Percentiles rank a stretch among this genome's conserved stretches.
These are phyloP conservation scores for Colletotrichum scovillei DNA, from an alignment of 2,329 filamentous ascomycete genomes.

Conservation along the genomic window DNA sequence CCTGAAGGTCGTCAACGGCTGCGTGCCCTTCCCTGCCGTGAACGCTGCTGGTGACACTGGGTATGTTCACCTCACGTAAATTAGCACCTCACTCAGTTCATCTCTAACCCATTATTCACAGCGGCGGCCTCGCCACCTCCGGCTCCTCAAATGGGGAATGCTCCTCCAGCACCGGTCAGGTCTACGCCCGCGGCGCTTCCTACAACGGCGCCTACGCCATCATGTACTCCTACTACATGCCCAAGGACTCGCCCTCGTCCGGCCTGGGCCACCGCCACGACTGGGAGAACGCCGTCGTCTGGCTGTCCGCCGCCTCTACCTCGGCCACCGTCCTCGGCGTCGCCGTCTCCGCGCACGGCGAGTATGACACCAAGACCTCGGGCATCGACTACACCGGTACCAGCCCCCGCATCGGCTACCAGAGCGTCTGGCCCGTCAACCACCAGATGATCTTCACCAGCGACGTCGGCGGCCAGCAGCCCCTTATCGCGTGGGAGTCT, in stretches of 20 bases:
- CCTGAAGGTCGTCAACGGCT: conserved; percentile 63
- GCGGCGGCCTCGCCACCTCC: conserved; percentile 43
- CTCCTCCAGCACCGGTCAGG: conserved; percentile 45
- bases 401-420: conserved; percentile 46
- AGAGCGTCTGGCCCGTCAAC: conserved; percentile 45
- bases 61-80: conserved; percentile 48
- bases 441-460: conserved; percentile 49
- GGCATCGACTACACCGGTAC: conserved; percentile 40
- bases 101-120: conserved; percentile 33
- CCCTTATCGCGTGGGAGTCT: conserved; percentile 53
- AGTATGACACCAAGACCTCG: conserved; percentile 41
- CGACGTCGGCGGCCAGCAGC: conserved; percentile 49
- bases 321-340: conserved; percentile 44
- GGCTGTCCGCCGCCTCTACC: conserved; percentile 42
- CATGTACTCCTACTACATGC: conserved; percentile 52
- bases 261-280: conserved; percentile 51
- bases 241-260: conserved; percentile 51
- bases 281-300: conserved; percentile 49
- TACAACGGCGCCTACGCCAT: conserved; percentile 44
- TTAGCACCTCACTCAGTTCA: background rate
- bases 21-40: conserved; percentile 72
- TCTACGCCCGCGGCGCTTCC: conserved; percentile 44
- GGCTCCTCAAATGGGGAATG: conserved; percentile 43
- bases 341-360: conserved; percentile 47
- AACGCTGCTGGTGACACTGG: conserved; percentile 67